Conservation (phyloP, 2,329 filamentous ascomycete species). For the Pseudocercospora macadamiae region DNA sequence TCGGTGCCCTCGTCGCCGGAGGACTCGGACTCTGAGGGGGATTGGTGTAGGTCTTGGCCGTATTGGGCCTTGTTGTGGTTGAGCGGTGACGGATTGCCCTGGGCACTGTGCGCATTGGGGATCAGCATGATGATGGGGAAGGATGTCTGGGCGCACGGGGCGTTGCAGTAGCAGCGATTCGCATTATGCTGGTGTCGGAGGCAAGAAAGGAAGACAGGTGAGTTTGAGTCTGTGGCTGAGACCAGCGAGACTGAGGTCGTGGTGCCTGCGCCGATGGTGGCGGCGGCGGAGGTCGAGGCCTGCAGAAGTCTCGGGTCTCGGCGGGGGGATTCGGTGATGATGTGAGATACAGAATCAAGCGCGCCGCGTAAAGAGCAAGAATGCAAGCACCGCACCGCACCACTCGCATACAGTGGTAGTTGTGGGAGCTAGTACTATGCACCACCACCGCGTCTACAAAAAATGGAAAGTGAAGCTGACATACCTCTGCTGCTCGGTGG, state of each 20-base stretch:
- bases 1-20: constrained; percentile 80
- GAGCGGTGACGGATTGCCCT: constrained; percentile 30
- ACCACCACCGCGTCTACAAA: too few species aligned
- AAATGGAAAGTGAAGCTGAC: too few species aligned
- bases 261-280: constrained; percentile 14
- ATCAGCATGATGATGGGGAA: constrained; percentile 30
- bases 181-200: constrained; percentile 11
- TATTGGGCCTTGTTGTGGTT: constrained; percentile 44
- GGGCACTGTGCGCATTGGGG: constrained; percentile 26
- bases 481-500: constrained; percentile 56
- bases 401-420: too few species aligned
- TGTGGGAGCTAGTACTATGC: too few species aligned
- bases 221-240: too few species aligned
- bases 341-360: constrained; percentile 17
- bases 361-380: not conserved
- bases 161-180: constrained; percentile 18
- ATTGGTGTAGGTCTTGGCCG: constrained; percentile 65
- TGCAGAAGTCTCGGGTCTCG: constrained; percentile 19
- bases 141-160: constrained; percentile 15
- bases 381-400: not conserved
- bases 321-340: constrained; percentile 17
- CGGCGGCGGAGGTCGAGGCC: constrained; percentile 10
- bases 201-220: not conserved
- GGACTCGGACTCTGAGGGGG: constrained; percentile 64
- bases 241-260: constrained; percentile 5